phyloP scores from a whole-genome alignment of 306 rosid genomes.

The Glycyrrhiza uralensis region DNA sequence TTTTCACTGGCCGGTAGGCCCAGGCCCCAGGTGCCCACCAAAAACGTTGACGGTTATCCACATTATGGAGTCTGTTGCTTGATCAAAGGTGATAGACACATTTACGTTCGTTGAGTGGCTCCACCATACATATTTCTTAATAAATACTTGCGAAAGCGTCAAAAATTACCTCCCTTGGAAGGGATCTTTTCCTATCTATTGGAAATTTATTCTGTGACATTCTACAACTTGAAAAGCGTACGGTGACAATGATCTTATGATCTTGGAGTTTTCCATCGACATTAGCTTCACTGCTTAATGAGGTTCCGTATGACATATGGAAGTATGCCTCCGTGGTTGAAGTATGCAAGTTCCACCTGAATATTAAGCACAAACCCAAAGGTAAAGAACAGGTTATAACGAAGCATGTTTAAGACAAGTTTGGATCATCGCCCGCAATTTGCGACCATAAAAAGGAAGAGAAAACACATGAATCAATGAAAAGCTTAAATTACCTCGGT shows the following conservation, averaged over 20 bases:
- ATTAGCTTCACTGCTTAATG: constrained; percentile 47
- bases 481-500: constrained; percentile 64
- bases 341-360: constrained; percentile 89
- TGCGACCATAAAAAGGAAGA: background rate
- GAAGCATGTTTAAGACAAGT: background rate
- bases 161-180: constrained; percentile 20
- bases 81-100: too few species aligned
- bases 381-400: background rate
- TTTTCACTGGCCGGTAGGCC: too few species aligned
- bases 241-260: background rate
- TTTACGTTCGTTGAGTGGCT: background rate
- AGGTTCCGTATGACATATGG: constrained; percentile 78
- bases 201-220: constrained; percentile 29
- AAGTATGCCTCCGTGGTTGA: constrained; percentile 87
- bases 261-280: background rate
- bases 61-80: too few species aligned
- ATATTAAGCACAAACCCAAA: background rate
- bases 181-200: constrained; percentile 28
- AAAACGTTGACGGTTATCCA: too few species aligned
- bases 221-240: constrained; percentile 19
- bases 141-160: background rate
- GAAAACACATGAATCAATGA: background rate
- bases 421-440: background rate
- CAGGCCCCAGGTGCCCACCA: too few species aligned
- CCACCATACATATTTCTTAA: background rate